Conservation (phyloP, 225 moss, liverwort and hornwort genomes). For the Lunularia cruciata region DNA sequence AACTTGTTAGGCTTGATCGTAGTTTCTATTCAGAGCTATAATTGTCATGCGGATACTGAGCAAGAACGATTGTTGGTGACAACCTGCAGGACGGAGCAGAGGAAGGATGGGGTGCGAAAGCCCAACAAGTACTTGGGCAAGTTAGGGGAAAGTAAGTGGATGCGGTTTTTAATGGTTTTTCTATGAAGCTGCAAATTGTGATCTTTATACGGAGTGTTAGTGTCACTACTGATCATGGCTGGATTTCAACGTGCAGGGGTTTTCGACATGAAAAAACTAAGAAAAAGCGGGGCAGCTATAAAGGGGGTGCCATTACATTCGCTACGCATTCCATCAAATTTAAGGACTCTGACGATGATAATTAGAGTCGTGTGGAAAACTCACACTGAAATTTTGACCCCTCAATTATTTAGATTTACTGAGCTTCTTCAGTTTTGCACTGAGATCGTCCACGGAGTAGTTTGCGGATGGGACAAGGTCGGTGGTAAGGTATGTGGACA, state of each 20-base stretch:
- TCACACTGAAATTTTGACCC: too few relatives aligned
- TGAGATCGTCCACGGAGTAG: too few relatives aligned
- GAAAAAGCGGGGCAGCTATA: slow-evolving; percentile 92
- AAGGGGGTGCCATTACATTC: slow-evolving; percentile 81
- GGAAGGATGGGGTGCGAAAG: slow-evolving; percentile 93
- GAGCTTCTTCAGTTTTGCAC: too few relatives aligned
- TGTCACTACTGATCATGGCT: neutral
- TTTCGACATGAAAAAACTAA: slow-evolving; percentile 98
- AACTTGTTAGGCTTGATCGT: too few relatives aligned
- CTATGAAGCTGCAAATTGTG: neutral
- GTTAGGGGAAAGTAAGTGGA: slow-evolving; percentile 90
- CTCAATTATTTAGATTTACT: too few relatives aligned
- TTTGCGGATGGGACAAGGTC: too few relatives aligned
- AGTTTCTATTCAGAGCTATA: too few relatives aligned
- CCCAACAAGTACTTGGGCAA: slow-evolving; percentile 74
- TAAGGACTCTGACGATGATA: slow-evolving; percentile 68
- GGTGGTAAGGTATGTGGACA: too few relatives aligned
- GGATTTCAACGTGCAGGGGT: slow-evolving; percentile 40
- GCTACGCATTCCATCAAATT: slow-evolving; percentile 92
- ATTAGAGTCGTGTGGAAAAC: neutral
- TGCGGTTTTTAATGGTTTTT: neutral
- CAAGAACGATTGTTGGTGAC: neutral
- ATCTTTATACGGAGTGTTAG: too few relatives aligned
- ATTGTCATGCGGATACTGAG: neutral
- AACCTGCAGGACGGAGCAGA: slow-evolving; percentile 71